A percentile compares a stretch with the other conserved stretches of the same genome.
phyloP scores from a whole-genome alignment of 2,329 filamentous ascomycete genomes.

The Penicillium sp. region DNA sequence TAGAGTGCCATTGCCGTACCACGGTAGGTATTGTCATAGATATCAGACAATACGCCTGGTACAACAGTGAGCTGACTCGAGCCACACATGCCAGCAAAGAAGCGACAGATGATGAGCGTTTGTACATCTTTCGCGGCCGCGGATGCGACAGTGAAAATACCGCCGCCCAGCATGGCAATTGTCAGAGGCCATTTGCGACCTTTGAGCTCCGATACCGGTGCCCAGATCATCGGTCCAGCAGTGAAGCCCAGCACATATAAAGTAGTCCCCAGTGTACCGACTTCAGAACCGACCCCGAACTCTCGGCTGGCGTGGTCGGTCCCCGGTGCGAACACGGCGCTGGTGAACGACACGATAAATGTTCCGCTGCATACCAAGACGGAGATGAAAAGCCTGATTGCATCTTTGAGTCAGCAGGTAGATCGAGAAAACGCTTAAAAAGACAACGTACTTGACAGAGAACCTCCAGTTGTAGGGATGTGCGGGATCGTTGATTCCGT shows the following conservation, averaged over 20 bases:
- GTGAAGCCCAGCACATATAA: slow-evolving; percentile 54
- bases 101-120: slow-evolving; percentile 45
- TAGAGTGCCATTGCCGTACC: slow-evolving; percentile 49
- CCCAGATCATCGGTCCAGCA: slow-evolving; percentile 61
- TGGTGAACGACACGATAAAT: slow-evolving; percentile 51
- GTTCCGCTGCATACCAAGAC: slow-evolving; percentile 47
- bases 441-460: slow-evolving; percentile 43
- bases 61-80: slow-evolving; percentile 48
- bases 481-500: slow-evolving; percentile 52
- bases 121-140: slow-evolving; percentile 44
- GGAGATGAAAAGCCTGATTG: slow-evolving; percentile 24
- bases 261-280: slow-evolving; percentile 48
- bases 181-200: slow-evolving; percentile 56
- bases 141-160: slow-evolving; percentile 48
- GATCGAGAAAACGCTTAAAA: not conserved
- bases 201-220: slow-evolving; percentile 61
- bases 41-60: slow-evolving; percentile 46
- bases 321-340: slow-evolving; percentile 68
- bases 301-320: slow-evolving; percentile 55
- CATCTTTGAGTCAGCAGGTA: not conserved
- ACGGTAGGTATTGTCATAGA: slow-evolving; percentile 48
- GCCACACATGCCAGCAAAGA: slow-evolving; percentile 50
- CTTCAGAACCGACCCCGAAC: slow-evolving; percentile 46
- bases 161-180: slow-evolving; percentile 42
- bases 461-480: slow-evolving; percentile 56